Evolutionary conservation across 805 yeast genomes (phyloP).

Genomic region (Metschnikowia noctiluminum): DNA sequence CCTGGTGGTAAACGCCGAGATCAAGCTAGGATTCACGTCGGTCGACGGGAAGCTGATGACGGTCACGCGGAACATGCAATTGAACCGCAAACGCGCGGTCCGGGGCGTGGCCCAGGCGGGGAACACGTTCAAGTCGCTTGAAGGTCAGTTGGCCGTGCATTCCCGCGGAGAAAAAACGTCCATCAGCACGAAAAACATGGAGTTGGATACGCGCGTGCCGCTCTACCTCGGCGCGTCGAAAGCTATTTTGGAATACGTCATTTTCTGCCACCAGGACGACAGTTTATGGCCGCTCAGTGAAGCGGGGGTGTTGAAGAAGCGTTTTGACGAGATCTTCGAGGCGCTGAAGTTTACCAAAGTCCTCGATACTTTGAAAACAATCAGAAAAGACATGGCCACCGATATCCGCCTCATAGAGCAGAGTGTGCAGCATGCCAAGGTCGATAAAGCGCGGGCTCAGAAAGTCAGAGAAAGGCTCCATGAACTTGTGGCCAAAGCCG

Average conservation of each 20-base stretch:
- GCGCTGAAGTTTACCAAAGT: conserved; percentile 92
- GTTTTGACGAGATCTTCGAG: conserved; percentile 95
- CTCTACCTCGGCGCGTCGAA: conserved; percentile 80
- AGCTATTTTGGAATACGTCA: conserved; percentile 85
- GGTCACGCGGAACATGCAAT: conserved; percentile 79
- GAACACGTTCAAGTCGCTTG: conserved; percentile 80
- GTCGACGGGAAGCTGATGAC: conserved; percentile 77
- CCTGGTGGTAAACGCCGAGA: conserved; percentile 81
- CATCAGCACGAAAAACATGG: conserved; percentile 76
- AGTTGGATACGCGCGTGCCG: conserved; percentile 80
- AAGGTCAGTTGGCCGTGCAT: conserved; percentile 76
- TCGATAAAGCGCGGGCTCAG: conserved; percentile 71
- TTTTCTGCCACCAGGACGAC: conserved; percentile 97
- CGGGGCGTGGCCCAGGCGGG: conserved; percentile 31
- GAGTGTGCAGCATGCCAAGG: conserved; percentile 70
- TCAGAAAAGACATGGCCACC: conserved; percentile 71
- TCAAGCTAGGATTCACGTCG: conserved; percentile 78
- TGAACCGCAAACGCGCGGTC: conserved; percentile 50
- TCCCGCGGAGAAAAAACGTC: conserved; percentile 67
- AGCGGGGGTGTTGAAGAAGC: conserved; percentile 81
- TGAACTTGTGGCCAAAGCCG: conserved; percentile 42
- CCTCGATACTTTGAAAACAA: conserved; percentile 68
- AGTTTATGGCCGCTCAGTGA: conserved; percentile 95
- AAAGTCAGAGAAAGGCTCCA: conserved; percentile 49
- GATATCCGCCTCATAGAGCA: conserved; percentile 77